Evolutionary conservation across 2,329 filamentous ascomycete genomes (phyloP).

Genomic region (Pleoardoris graminearum): DNA sequence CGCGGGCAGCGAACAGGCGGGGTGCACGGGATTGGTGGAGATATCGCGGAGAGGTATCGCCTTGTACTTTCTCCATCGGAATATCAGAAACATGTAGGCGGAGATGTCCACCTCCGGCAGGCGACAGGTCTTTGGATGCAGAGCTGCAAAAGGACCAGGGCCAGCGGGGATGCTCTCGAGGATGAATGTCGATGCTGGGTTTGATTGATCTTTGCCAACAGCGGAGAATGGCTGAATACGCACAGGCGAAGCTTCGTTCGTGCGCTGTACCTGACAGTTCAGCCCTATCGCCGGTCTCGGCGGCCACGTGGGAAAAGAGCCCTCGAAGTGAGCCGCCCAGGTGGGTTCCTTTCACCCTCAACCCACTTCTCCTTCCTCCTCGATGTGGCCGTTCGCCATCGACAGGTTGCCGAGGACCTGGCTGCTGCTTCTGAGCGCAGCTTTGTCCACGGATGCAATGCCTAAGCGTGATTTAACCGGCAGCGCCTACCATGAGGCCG

Average conservation of each 20-base stretch:
- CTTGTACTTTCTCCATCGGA: slow-evolving; percentile 3
- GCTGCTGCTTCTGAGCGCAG: not conserved
- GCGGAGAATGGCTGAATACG: not conserved
- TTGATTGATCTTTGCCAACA: not conserved
- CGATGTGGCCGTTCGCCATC: not conserved
- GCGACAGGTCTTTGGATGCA: not conserved
- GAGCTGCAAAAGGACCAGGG: not conserved
- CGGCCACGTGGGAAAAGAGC: not conserved
- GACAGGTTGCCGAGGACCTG: not conserved
- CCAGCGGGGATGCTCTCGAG: not conserved
- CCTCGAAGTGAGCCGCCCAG: not conserved
- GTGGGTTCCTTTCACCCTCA: not conserved
- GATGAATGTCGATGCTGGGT: slow-evolving; percentile 1
- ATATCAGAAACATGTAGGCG: not conserved
- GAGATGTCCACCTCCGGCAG: not conserved
- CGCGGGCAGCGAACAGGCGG: not conserved
- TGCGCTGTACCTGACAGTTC: not conserved
- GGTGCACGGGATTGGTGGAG: slow-evolving; percentile 25
- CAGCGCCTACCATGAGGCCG: slow-evolving; percentile 9
- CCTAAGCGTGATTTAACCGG: slow-evolving; percentile 17
- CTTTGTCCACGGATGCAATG: not conserved
- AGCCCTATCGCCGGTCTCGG: slow-evolving; percentile 2
- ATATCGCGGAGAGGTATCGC: slow-evolving; percentile 1
- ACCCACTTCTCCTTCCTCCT: not conserved
- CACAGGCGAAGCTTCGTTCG: not conserved